These are phyloP conservation scores for Astragalus membranaceus DNA, from an alignment of 306 rosid genomes.

Conservation along the genomic window DNA sequence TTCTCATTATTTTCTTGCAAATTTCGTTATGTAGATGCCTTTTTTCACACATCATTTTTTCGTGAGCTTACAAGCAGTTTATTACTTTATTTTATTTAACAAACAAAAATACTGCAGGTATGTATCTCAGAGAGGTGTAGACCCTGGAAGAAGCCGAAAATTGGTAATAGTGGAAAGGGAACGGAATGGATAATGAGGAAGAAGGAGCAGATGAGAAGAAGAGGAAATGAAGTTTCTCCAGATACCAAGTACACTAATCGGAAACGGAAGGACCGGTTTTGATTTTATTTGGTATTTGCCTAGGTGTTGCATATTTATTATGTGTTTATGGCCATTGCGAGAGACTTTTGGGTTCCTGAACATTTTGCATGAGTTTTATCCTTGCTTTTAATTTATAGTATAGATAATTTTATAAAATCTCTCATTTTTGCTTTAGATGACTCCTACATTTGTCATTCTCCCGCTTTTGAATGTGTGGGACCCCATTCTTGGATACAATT, in stretches of 20 bases:
- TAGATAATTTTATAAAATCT: too few species aligned
- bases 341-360: not conserved
- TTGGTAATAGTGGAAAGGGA: slow-evolving; percentile 50
- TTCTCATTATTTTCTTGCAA: not conserved
- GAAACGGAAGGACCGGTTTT: slow-evolving; percentile 71
- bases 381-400: too few species aligned
- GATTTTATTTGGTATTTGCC: slow-evolving; percentile 8
- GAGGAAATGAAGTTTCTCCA: slow-evolving; percentile 65
- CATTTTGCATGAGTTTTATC: too few species aligned
- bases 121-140: slow-evolving; percentile 63
- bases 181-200: slow-evolving; percentile 72
- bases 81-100: not conserved
- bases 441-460: too few species aligned
- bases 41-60: not conserved
- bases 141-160: slow-evolving; percentile 62
- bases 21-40: not conserved
- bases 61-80: not conserved
- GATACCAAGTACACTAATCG: slow-evolving; percentile 77
- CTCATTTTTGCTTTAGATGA: too few species aligned
- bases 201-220: slow-evolving; percentile 81
- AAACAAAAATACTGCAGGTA: slow-evolving; percentile 40
- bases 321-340: not conserved
- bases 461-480: too few species aligned
- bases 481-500: too few species aligned
- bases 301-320: not conserved